phyloP scores from a whole-genome alignment of 495 filamentous ascomycete genomes.

The Massariosphaeria phaeospora region DNA sequence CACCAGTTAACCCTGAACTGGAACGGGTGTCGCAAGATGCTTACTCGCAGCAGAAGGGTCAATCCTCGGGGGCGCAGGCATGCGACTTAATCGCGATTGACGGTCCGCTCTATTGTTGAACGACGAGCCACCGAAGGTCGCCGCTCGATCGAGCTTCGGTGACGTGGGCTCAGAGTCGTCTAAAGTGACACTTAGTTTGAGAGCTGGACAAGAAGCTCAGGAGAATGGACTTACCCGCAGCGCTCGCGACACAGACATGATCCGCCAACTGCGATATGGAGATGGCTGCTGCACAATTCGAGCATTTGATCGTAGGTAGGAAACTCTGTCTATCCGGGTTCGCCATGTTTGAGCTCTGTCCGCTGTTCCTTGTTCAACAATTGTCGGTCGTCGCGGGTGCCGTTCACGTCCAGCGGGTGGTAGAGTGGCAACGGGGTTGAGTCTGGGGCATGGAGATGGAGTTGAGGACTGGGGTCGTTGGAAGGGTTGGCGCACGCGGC shows the following conservation, averaged over 20 bases:
- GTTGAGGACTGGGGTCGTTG: not conserved
- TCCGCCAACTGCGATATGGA: constrained; percentile 91
- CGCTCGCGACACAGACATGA: constrained; percentile 59
- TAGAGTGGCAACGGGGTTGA: constrained; percentile 3
- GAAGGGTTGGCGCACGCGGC: constrained; percentile 10
- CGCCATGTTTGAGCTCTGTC: constrained; percentile 37
- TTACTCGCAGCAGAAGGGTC: constrained; percentile 53
- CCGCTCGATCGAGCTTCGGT: constrained; percentile 28
- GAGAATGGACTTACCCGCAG: constrained; percentile 11
- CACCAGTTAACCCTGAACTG: not conserved
- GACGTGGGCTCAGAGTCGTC: constrained; percentile 2
- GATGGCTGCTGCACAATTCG: constrained; percentile 75
- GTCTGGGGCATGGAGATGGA: constrained; percentile 18
- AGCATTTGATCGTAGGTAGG: constrained; percentile 93
- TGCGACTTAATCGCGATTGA: constrained; percentile 33
- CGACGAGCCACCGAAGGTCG: constrained; percentile 15
- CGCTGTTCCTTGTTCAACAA: not conserved
- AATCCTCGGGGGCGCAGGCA: constrained; percentile 49
- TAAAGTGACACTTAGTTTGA: not conserved
- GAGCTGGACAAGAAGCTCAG: not conserved
- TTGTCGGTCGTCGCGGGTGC: not conserved
- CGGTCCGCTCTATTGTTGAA: constrained; percentile 7
- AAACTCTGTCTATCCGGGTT: constrained; percentile 57
- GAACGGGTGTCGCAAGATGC: constrained; percentile 33
- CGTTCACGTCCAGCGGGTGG: not conserved